phyloP scores from a whole-genome alignment of 1,139 yeast genomes.

The Hansenula lynferdii region DNA sequence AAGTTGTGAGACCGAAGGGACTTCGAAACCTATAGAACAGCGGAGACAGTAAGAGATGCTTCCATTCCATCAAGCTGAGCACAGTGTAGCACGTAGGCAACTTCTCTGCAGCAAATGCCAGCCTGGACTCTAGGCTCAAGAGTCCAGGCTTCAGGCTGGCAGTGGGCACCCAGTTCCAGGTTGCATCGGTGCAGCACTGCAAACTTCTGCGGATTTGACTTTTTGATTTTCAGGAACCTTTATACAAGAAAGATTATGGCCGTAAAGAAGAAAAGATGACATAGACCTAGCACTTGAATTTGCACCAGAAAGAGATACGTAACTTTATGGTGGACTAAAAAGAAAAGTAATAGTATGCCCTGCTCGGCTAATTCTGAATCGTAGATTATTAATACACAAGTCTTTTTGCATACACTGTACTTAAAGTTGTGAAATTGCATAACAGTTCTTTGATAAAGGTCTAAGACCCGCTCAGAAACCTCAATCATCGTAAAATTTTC shows the following conservation, averaged over 20 bases:
- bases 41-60: too few species aligned
- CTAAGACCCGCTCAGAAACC: background rate
- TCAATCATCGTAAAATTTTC: constrained; percentile 1
- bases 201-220: background rate
- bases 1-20: too few species aligned
- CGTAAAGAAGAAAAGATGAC: constrained; percentile 1
- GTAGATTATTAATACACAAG: too few species aligned
- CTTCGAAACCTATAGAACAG: too few species aligned
- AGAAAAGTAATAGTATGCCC: background rate
- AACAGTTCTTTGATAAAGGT: background rate
- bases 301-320: background rate
- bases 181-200: background rate
- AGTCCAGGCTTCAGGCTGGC: too few species aligned
- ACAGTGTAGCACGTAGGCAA: too few species aligned
- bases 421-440: background rate
- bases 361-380: background rate
- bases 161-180: background rate
- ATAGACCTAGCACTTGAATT: background rate
- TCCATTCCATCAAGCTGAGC: too few species aligned
- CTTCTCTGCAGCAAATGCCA: too few species aligned
- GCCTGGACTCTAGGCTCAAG: too few species aligned
- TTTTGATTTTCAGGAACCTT: background rate
- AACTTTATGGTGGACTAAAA: background rate
- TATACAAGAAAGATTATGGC: background rate
- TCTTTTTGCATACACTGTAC: background rate